Conservation (phyloP, 2,329 filamentous ascomycete species). For the Botrytis medusae region DNA sequence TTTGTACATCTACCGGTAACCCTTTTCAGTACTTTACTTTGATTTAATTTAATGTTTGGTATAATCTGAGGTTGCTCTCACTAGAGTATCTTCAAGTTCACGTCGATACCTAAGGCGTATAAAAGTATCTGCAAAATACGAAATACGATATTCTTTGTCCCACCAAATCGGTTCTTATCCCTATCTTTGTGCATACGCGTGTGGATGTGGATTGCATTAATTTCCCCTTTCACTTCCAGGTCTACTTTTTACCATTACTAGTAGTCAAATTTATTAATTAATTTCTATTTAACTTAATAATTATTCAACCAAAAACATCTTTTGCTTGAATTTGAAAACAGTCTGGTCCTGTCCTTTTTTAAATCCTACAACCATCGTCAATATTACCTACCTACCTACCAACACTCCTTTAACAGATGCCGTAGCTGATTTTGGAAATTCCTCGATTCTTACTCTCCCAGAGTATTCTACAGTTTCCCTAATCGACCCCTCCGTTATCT, state of each 20-base stretch:
- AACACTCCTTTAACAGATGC: neutral
- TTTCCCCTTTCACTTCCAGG: conserved; percentile 1
- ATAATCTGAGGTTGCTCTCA: neutral
- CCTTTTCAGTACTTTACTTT: neutral
- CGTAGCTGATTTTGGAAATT: neutral
- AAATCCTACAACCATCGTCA: neutral
- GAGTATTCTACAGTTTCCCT: neutral
- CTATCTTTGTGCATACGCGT: neutral
- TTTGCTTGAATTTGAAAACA: neutral
- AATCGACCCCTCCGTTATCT: conserved; percentile 13
- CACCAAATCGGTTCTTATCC: neutral
- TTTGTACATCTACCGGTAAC: neutral
- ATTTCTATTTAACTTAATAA: neutral
- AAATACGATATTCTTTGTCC: conserved; percentile 3
- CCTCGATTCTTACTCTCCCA: neutral
- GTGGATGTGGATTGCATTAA: conserved; percentile 3
- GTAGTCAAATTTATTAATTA: neutral
- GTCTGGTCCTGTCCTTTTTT: neutral
- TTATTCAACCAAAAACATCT: neutral
- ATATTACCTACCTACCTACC: neutral
- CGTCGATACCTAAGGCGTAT: neutral
- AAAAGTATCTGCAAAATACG: neutral
- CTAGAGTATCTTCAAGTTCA: neutral
- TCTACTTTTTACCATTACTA: neutral
- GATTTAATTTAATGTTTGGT: neutral